phyloP scores from a whole-genome alignment of 371 early-diverging fungal species.

The Mucor sp. region DNA sequence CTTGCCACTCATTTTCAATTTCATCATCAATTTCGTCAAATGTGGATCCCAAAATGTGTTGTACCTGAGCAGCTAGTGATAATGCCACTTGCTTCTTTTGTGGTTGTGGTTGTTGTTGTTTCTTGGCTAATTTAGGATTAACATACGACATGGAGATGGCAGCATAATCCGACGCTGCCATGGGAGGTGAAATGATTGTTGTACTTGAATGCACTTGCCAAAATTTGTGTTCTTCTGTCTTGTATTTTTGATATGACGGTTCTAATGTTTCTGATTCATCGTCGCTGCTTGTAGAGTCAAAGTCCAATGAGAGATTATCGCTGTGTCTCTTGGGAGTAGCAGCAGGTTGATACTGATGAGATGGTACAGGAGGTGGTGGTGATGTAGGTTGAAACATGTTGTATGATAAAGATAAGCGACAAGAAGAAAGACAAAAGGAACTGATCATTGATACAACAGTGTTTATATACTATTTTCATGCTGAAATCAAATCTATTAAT shows the following conservation, averaged over 20 bases:
- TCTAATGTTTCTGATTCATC: not conserved
- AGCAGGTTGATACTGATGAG: not conserved
- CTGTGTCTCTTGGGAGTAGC: not conserved
- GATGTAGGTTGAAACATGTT: not conserved
- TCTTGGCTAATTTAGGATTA: not conserved
- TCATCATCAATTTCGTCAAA: constrained; percentile 13
- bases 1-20: constrained; percentile 17
- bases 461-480: not conserved
- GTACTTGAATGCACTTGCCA: constrained; percentile 25
- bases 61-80: constrained; percentile 1
- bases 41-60: not conserved
- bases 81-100: not conserved
- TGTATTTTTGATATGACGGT: not conserved
- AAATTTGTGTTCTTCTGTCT: constrained; percentile 18
- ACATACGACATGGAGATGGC: constrained; percentile 7
- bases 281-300: constrained; percentile 3
- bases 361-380: constrained; percentile 6
- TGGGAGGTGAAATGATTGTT: constrained; percentile 17
- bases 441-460: not conserved
- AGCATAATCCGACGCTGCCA: not conserved
- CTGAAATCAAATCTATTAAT: not conserved
- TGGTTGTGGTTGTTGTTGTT: not conserved
- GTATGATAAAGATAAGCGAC: not conserved
- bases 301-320: not conserved
- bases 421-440: not conserved